Conservation (phyloP, 1,284 basidiomycete genomes). For the Gastroboletus turbinatus region DNA sequence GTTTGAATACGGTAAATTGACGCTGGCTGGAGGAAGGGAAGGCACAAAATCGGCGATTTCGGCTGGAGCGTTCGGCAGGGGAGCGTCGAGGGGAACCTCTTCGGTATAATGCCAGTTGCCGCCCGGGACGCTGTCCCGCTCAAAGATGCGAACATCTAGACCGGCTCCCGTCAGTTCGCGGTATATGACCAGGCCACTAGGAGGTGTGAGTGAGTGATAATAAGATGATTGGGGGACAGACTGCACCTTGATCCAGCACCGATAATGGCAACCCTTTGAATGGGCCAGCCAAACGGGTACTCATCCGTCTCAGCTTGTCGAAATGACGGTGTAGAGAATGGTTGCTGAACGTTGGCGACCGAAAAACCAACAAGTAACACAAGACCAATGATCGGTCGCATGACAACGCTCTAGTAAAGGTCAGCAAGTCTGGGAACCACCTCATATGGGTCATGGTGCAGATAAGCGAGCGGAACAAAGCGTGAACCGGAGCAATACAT, state of each 20-base stretch:
- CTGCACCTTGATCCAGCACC: constrained; percentile 19
- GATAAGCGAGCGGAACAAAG: too few relatives aligned
- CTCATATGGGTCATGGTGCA: too few relatives aligned
- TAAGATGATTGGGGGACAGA: background rate
- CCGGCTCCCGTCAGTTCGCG: constrained; percentile 15
- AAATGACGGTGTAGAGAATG: background rate
- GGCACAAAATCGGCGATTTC: background rate
- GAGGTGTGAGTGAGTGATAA: background rate
- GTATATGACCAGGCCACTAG: constrained; percentile 12
- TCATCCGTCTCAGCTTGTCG: background rate
- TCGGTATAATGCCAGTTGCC: constrained; percentile 19
- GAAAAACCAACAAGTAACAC: background rate
- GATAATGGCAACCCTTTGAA: constrained; percentile 17
- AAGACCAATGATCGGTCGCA: background rate
- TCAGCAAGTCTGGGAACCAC: too few relatives aligned
- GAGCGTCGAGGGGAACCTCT: constrained; percentile 8
- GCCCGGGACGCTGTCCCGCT: constrained; percentile 13
- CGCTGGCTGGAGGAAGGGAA: constrained; percentile 3
- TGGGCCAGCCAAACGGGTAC: constrained; percentile 14
- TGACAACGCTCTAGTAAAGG: background rate
- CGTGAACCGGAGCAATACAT: too few relatives aligned
- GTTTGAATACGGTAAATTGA: constrained; percentile 13
- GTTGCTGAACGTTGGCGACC: background rate
- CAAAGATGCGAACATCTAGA: constrained; percentile 18
- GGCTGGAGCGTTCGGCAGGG: constrained; percentile 2